phyloP scores from a whole-genome alignment of 352 stramenopile species.

The Globisporangium orthogonon region DNA sequence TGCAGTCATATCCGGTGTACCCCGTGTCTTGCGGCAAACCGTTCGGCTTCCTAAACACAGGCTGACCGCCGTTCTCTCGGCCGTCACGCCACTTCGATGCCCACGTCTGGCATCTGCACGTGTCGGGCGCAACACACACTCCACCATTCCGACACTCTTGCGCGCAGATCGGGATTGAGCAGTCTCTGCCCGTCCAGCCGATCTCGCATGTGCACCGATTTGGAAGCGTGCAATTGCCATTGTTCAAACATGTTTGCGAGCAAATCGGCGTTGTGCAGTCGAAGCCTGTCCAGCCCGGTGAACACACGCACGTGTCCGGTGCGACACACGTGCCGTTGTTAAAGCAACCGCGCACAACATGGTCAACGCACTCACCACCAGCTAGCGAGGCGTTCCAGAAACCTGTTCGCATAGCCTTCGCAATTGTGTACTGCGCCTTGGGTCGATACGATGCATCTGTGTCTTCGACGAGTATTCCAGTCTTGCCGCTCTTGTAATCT shows the following conservation, averaged over 20 bases:
- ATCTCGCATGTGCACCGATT: slow-evolving; percentile 88
- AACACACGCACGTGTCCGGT: slow-evolving; percentile 80
- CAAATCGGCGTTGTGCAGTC: slow-evolving; percentile 84
- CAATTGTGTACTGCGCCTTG: slow-evolving; percentile 68
- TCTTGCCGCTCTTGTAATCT: slow-evolving; percentile 30
- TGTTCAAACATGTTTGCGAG: slow-evolving; percentile 57
- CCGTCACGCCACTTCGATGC: slow-evolving; percentile 87
- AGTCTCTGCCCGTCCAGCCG: slow-evolving; percentile 89
- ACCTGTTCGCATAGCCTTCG: slow-evolving; percentile 36
- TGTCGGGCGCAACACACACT: slow-evolving; percentile 70
- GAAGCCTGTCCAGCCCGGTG: slow-evolving; percentile 60
- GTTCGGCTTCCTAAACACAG: slow-evolving; percentile 89
- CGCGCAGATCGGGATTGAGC: slow-evolving; percentile 85
- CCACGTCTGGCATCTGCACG: slow-evolving; percentile 88
- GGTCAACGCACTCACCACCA: slow-evolving; percentile 86
- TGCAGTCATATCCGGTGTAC: slow-evolving; percentile 95
- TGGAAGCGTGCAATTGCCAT: slow-evolving; percentile 91
- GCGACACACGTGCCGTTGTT: slow-evolving; percentile 94
- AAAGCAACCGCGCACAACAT: slow-evolving; percentile 91
- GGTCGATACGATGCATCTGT: slow-evolving; percentile 90
- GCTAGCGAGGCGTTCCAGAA: slow-evolving; percentile 53
- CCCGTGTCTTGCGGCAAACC: slow-evolving; percentile 90
- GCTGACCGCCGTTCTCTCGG: slow-evolving; percentile 80
- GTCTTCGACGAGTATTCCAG: slow-evolving; percentile 71
- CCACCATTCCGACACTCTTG: slow-evolving; percentile 89